Evolutionary conservation across 2,329 filamentous ascomycete genomes (phyloP).

Genomic region (Verticillium longisporum): DNA sequence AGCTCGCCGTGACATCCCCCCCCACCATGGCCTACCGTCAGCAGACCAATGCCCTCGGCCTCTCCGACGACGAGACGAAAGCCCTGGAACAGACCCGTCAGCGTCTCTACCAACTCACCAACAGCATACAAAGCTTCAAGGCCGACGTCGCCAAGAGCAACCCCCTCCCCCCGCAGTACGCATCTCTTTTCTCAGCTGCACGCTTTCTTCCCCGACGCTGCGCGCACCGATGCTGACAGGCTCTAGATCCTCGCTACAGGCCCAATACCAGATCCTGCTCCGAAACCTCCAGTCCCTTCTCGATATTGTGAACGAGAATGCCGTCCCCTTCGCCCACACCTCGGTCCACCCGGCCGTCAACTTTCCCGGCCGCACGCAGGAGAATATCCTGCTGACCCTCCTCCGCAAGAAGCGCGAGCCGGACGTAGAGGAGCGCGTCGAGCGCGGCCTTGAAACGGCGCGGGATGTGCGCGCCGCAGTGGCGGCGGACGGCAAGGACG

Average conservation of each 20-base stretch:
- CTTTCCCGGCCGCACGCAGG: constrained; percentile 64
- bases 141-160: constrained; percentile 54
- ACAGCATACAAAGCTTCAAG: constrained; percentile 59
- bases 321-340: constrained; percentile 60
- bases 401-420: constrained; percentile 81
- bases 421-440: constrained; percentile 66
- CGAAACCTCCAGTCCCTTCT: constrained; percentile 63
- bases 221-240: background rate
- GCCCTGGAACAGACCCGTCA: constrained; percentile 65
- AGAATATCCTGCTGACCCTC: constrained; percentile 59
- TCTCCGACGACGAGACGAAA: constrained; percentile 56
- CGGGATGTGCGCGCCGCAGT: constrained; percentile 15
- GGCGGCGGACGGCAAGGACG: constrained; percentile 25
- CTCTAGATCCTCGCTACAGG: constrained; percentile 61
- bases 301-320: constrained; percentile 57
- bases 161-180: constrained; percentile 61
- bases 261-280: constrained; percentile 64
- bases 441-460: constrained; percentile 49
- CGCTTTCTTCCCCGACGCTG: no score
- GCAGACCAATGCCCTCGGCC: constrained; percentile 26
- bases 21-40: background rate
- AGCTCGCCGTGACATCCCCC: background rate
- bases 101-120: constrained; percentile 61
- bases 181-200: background rate
- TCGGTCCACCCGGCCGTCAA: constrained; percentile 71